Evolutionary conservation across 2,329 filamentous ascomycete genomes (phyloP).

Genomic region (Nothopassalora personata): DNA sequence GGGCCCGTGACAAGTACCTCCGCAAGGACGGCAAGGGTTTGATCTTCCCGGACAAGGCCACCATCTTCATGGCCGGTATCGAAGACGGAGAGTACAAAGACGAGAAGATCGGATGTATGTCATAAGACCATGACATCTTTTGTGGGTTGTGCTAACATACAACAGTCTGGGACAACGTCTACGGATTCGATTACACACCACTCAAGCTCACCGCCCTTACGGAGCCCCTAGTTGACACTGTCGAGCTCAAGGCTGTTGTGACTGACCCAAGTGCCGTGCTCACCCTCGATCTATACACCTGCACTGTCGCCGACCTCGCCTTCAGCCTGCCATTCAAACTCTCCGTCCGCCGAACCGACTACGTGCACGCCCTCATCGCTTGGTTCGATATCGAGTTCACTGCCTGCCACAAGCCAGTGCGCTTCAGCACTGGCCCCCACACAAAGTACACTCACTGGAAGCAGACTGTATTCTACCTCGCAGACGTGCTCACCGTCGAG

Average conservation of each 20-base stretch:
- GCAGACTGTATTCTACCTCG: conserved; percentile 97
- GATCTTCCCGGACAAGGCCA: conserved; percentile 98
- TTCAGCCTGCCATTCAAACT: conserved; percentile 78
- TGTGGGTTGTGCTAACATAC: conserved; percentile 20
- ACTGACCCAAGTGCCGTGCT: conserved; percentile 83
- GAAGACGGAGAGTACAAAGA: conserved; percentile 99
- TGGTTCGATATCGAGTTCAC: conserved; percentile 99
- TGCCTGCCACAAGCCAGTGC: conserved; percentile 95
- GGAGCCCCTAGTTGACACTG: conserved; percentile 94
- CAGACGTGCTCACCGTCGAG: conserved; percentile 87
- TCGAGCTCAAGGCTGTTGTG: conserved; percentile 94
- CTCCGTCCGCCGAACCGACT: conserved; percentile 76
- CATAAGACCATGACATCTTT: not conserved
- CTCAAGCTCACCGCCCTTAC: conserved; percentile 90
- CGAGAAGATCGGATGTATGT: conserved; percentile 97
- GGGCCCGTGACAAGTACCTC: conserved; percentile 90
- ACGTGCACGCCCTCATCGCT: conserved; percentile 89
- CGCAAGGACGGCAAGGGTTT: conserved; percentile 65
- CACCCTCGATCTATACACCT: conserved; percentile 88
- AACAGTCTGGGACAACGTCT: conserved; percentile 97
- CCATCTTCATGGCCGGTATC: conserved; percentile 92
- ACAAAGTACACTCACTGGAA: conserved; percentile 99
- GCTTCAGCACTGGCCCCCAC: conserved; percentile 94
- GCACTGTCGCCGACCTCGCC: conserved; percentile 77
- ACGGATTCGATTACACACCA: conserved; percentile 93